These are phyloP conservation scores for Solioccasus polychromus DNA, from an alignment of 768 basidiomycete species.

Conservation along the genomic window DNA sequence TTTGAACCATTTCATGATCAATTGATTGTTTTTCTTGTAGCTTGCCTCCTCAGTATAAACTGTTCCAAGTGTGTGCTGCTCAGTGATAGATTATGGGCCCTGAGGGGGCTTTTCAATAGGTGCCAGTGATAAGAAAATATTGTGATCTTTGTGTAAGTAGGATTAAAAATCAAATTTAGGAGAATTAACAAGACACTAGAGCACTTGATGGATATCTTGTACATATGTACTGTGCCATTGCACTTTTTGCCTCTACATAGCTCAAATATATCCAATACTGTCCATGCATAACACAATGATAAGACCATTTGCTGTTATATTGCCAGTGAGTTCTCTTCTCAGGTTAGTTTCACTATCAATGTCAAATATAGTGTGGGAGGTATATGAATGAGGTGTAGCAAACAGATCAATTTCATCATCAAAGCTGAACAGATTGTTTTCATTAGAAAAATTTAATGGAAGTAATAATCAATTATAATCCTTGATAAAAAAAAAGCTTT, in stretches of 20 bases:
- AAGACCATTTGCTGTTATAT: neutral
- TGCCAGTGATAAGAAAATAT: conserved; percentile 13
- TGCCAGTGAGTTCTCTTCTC: neutral
- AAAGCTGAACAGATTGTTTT: too few species aligned
- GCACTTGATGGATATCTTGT: conserved; percentile 14
- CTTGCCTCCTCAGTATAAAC: conserved; percentile 37
- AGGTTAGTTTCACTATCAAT: neutral
- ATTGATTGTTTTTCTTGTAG: conserved; percentile 35
- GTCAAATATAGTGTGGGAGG: too few species aligned
- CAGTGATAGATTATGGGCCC: conserved; percentile 26
- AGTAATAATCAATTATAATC: too few species aligned
- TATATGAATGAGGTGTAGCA: too few species aligned
- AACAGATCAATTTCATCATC: too few species aligned
- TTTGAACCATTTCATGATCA: conserved; percentile 14
- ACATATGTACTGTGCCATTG: too few species aligned
- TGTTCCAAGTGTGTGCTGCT: conserved; percentile 37
- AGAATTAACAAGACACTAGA: conserved; percentile 24
- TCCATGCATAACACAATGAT: neutral
- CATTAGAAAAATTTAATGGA: too few species aligned
- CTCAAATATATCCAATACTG: conserved; percentile 16
- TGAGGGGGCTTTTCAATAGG: conserved; percentile 26
- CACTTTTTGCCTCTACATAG: conserved; percentile 9
- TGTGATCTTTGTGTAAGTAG: conserved; percentile 20
- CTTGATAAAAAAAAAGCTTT: too few species aligned
- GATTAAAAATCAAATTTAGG: conserved; percentile 31